phyloP scores from a whole-genome alignment of 768 basidiomycete genomes.

The Boletus insuetus region DNA sequence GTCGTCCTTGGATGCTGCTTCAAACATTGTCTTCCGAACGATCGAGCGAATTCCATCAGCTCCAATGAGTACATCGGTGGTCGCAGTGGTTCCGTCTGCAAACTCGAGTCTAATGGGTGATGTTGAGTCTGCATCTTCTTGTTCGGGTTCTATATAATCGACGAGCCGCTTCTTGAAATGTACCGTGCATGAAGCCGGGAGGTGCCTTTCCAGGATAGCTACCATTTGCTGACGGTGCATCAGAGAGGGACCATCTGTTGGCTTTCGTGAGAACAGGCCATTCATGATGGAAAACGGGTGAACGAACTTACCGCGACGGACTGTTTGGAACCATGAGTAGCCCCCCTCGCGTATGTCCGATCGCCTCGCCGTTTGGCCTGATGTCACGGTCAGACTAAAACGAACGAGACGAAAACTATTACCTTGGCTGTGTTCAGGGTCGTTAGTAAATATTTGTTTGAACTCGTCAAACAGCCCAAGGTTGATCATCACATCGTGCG shows the following conservation, averaged over 20 bases:
- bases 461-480: conserved; percentile 42
- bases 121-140: conserved; percentile 27
- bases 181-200: conserved; percentile 19
- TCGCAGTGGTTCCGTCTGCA: conserved; percentile 16
- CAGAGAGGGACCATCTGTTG: conserved; percentile 4
- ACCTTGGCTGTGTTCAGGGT: conserved; percentile 16
- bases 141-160: conserved; percentile 6
- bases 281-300: background rate
- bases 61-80: conserved; percentile 43
- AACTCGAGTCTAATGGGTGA: conserved; percentile 10
- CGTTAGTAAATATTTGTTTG: conserved; percentile 10
- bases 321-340: conserved; percentile 25
- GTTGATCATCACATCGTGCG: conserved; percentile 41
- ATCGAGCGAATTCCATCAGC: conserved; percentile 42
- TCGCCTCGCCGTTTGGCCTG: conserved; percentile 6
- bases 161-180: conserved; percentile 20
- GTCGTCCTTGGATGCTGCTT: conserved; percentile 3
- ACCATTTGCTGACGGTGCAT: conserved; percentile 26
- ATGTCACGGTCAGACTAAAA: background rate
- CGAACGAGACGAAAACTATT: background rate
- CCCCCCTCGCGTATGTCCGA: conserved; percentile 35
- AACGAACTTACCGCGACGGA: conserved; percentile 18
- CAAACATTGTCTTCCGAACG: conserved; percentile 26
- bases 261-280: background rate
- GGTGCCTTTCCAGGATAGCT: conserved; percentile 12